Evolutionary conservation across 768 basidiomycete species (phyloP).

Genomic region (Termitomyces sp.): DNA sequence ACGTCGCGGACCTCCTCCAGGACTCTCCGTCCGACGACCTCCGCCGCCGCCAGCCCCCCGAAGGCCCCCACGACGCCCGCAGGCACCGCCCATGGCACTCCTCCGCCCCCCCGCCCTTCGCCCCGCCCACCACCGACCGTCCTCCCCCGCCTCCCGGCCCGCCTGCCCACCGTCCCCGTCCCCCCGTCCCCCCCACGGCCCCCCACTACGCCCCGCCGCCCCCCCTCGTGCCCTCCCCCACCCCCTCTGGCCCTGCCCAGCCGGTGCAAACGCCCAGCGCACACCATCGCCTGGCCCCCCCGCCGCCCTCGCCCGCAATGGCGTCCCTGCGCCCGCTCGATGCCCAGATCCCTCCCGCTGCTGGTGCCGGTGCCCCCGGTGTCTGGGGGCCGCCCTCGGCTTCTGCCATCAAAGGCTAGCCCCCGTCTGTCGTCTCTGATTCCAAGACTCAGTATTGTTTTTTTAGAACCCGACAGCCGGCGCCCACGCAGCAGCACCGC

Average conservation of each 20-base stretch:
- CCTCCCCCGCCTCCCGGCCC: not conserved
- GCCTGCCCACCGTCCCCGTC: not conserved
- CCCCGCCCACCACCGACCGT: conserved; percentile 19
- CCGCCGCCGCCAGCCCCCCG: conserved; percentile 16
- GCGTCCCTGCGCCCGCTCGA: conserved; percentile 15
- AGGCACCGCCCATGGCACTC: conserved; percentile 15
- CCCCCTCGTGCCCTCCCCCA: not conserved
- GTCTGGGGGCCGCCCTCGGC: conserved; percentile 7
- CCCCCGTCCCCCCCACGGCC: not conserved
- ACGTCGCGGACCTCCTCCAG: conserved; percentile 63
- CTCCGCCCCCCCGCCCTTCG: not conserved
- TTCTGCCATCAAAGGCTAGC: not conserved
- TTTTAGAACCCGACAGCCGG: too few relatives aligned
- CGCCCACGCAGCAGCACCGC: too few relatives aligned
- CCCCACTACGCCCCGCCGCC: not conserved
- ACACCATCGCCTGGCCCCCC: conserved; percentile 14
- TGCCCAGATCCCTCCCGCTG: not conserved
- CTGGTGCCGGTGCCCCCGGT: not conserved
- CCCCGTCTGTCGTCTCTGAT: too few relatives aligned
- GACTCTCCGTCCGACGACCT: conserved; percentile 60
- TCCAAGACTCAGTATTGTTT: too few relatives aligned
- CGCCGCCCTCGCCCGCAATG: conserved; percentile 23
- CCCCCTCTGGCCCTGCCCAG: not conserved
- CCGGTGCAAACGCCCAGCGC: not conserved
- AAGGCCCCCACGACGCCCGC: not conserved